These are phyloP conservation scores for Ustilaginoidea virens DNA, from an alignment of 2,329 filamentous ascomycete genomes.

Conservation along the genomic window DNA sequence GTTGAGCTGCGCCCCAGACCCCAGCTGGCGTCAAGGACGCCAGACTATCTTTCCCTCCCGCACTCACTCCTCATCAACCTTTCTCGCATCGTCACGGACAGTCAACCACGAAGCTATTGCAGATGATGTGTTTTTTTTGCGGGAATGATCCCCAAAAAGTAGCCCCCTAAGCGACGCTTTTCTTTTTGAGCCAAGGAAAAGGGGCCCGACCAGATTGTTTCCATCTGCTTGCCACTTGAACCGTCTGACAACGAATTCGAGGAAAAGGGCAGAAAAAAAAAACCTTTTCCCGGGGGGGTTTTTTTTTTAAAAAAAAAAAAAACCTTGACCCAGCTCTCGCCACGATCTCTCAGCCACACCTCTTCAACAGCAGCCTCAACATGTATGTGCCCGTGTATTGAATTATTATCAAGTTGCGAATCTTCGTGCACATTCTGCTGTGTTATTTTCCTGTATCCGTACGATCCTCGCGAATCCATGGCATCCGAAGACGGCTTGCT, in stretches of 20 bases:
- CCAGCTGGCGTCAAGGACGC: conserved; percentile 3
- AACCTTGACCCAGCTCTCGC: conserved; percentile 21
- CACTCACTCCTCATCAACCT: conserved; percentile 1
- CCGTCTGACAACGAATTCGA: too few relatives aligned
- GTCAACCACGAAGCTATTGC: too few relatives aligned
- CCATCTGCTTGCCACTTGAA: too few relatives aligned
- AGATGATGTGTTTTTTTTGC: too few relatives aligned
- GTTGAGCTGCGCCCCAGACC: conserved; percentile 1
- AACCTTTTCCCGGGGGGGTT: too few relatives aligned
- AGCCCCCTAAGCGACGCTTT: too few relatives aligned
- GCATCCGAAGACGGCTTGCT: conserved; percentile 37
- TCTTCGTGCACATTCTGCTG: neutral
- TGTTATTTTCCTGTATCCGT: conserved; percentile 3
- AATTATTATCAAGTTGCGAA: conserved; percentile 4
- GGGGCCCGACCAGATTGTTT: too few relatives aligned
- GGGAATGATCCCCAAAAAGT: too few relatives aligned
- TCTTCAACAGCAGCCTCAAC: conserved; percentile 18
- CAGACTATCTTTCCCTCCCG: neutral
- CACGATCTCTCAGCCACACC: conserved; percentile 29
- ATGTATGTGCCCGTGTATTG: conserved; percentile 20
- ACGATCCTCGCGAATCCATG: conserved; percentile 21
- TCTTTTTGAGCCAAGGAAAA: too few relatives aligned
- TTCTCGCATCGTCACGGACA: conserved; percentile 1
- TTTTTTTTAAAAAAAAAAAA: conserved; percentile 13
- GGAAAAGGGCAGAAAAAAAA: too few relatives aligned